Conservation (phyloP, 306 rosid genomes). For the Cucumis hystrix region DNA sequence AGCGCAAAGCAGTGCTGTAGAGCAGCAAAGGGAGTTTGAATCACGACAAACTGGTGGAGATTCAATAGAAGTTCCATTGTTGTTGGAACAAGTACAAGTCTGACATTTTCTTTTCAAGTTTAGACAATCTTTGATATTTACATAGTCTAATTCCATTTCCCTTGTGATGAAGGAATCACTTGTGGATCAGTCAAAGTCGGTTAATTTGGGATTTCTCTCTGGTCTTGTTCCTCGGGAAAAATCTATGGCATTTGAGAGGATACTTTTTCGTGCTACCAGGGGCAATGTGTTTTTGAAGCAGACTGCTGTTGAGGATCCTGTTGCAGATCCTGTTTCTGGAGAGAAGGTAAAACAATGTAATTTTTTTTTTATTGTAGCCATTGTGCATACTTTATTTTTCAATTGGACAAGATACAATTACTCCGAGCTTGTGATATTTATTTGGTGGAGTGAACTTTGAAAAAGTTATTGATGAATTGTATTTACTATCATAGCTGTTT, state of each 20-base stretch:
- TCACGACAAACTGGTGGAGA: slow-evolving; percentile 31
- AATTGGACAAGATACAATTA: neutral
- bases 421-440: neutral
- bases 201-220: slow-evolving; percentile 40
- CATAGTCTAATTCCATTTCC: slow-evolving; percentile 11
- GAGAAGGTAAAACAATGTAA: slow-evolving; percentile 25
- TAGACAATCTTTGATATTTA: slow-evolving; percentile 10
- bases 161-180: slow-evolving; percentile 44
- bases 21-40: slow-evolving; percentile 43
- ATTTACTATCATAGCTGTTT: neutral
- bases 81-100: slow-evolving; percentile 18
- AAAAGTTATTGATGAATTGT: neutral
- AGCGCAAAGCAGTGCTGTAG: slow-evolving; percentile 42
- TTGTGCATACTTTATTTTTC: neutral
- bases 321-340: slow-evolving; percentile 40
- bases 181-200: slow-evolving; percentile 47
- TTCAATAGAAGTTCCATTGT: slow-evolving; percentile 67
- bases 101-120: neutral
- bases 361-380: neutral
- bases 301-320: slow-evolving; percentile 32
- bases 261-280: slow-evolving; percentile 51
- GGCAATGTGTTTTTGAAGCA: slow-evolving; percentile 43
- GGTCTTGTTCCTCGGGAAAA: slow-evolving; percentile 47
- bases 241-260: slow-evolving; percentile 51
- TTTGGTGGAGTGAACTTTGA: too few species aligned